Base-by-base conservation (phyloP, 768 basidiomycete species). In the Ramaria rubella region DNA sequence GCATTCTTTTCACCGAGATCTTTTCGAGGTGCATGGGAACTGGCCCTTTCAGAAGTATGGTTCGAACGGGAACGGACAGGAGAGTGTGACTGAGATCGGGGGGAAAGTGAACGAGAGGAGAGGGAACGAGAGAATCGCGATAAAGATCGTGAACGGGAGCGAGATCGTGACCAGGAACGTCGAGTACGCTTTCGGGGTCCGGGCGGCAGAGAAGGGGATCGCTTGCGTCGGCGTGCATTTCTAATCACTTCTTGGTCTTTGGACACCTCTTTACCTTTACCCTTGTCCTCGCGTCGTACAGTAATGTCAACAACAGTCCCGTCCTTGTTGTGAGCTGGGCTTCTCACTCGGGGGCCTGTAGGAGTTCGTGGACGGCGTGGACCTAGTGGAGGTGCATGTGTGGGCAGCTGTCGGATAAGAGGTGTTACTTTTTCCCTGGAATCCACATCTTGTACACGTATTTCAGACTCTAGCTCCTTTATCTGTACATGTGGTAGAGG, bases 261-360 rank as follows among this genome's bases (percentile, higher is more conserved):
- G 31, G 29, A 30, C 12, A 51, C 3, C 29, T 51, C 33, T 23
- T 56, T 56, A 21, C 44, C 31, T 33, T 56, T 56, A 29, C 55
- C 43, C 45, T 56, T 56, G 45, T 11, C 31, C 4, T 29, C 33
- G n/a, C 43, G 29, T 26, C 29, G 29, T 15, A 30, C 17, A 5
- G 12, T 3, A 9, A 12, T 3, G 24, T 33, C 31, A 21, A 17
- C 33, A 33, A 51, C 17, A 31, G 19, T 36, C 19, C 34, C 30
- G 14, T 17, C 30, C 34, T n/a, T 30, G 11, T 24, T 26, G 29
- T 27, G 46, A 1, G 21, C 33, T 33, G 55, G 55, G 17, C 44
- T 56, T 56, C 43, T 45, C 19, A 31, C 24, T 8, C 42, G 43
- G 48, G 55, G 55, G 5, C 43, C 55, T 26, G 44, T 56, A 14